phyloP scores from a whole-genome alignment of 2,329 filamentous ascomycete species.

The Gliomastix tumulicola region DNA sequence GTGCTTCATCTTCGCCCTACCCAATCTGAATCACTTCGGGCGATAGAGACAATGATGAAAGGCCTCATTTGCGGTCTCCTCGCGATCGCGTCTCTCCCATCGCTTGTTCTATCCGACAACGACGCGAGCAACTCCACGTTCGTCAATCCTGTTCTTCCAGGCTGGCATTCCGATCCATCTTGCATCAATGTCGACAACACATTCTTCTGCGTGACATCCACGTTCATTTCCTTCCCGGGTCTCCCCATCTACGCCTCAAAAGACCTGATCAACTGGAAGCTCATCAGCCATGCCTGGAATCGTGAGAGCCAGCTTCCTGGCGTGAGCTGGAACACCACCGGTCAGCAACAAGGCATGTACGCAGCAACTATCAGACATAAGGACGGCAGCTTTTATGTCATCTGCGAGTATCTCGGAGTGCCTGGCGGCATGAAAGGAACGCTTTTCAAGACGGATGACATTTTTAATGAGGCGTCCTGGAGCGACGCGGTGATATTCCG shows the following conservation, averaged over 20 bases:
- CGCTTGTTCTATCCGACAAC: too few species aligned
- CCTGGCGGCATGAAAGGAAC: slow-evolving; percentile 23
- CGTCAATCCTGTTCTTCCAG: slow-evolving; percentile 38
- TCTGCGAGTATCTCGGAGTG: slow-evolving; percentile 15
- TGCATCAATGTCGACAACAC: slow-evolving; percentile 34
- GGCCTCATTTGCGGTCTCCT: too few species aligned
- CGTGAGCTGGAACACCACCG: slow-evolving; percentile 8
- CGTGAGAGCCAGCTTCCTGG: slow-evolving; percentile 31
- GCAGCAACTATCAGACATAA: slow-evolving; percentile 36
- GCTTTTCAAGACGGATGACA: slow-evolving; percentile 31
- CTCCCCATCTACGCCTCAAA: slow-evolving; percentile 43
- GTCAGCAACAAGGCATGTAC: slow-evolving; percentile 29
- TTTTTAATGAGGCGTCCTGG: slow-evolving; percentile 29
- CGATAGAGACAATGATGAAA: too few species aligned
- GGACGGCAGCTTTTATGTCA: slow-evolving; percentile 34
- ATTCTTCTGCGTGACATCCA: slow-evolving; percentile 44
- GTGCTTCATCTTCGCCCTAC: too few species aligned
- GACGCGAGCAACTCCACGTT: slow-evolving; percentile 9
- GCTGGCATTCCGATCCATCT: slow-evolving; percentile 40
- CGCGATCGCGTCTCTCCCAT: too few species aligned
- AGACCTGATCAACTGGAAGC: slow-evolving; percentile 42
- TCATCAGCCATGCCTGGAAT: slow-evolving; percentile 15
- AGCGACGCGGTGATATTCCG: slow-evolving; percentile 17
- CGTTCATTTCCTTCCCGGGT: slow-evolving; percentile 43
- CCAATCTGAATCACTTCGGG: too few species aligned